Conservation (phyloP, 2,329 filamentous ascomycete species). For the Knufia petricola region DNA sequence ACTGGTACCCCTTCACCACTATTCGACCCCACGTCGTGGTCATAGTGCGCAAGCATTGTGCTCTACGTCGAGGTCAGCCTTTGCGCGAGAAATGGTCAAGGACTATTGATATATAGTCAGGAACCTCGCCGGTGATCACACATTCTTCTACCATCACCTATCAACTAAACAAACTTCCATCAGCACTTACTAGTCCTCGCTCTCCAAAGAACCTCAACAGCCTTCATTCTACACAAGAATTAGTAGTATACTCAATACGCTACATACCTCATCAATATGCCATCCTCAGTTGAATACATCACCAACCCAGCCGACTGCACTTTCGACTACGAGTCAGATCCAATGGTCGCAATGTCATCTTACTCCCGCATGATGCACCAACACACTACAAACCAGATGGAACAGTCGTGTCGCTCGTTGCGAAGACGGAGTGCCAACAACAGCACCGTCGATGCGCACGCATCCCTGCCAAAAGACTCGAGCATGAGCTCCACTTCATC, state of each 20-base stretch:
- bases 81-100: background rate
- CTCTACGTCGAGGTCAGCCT: background rate
- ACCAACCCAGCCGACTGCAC: conserved; percentile 10
- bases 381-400: conserved; percentile 58
- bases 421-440: conserved; percentile 24
- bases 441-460: conserved; percentile 14
- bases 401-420: conserved; percentile 43
- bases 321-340: conserved; percentile 20
- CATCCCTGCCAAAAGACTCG: conserved; percentile 11
- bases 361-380: conserved; percentile 55
- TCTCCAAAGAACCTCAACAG: no score
- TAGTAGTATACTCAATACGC: background rate
- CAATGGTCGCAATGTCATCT: conserved; percentile 19
- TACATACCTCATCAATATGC: conserved; percentile 12
- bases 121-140: background rate
- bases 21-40: background rate
- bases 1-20: background rate
- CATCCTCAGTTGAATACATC: conserved; percentile 21
- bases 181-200: no score
- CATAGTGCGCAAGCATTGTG: background rate
- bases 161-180: no score
- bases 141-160: no score
- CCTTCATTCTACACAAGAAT: no score
- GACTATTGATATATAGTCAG: background rate
- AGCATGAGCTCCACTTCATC: conserved; percentile 19